Evolutionary conservation across 2,329 filamentous ascomycete species (phyloP).

Genomic region (Periconia macrospinosa): DNA sequence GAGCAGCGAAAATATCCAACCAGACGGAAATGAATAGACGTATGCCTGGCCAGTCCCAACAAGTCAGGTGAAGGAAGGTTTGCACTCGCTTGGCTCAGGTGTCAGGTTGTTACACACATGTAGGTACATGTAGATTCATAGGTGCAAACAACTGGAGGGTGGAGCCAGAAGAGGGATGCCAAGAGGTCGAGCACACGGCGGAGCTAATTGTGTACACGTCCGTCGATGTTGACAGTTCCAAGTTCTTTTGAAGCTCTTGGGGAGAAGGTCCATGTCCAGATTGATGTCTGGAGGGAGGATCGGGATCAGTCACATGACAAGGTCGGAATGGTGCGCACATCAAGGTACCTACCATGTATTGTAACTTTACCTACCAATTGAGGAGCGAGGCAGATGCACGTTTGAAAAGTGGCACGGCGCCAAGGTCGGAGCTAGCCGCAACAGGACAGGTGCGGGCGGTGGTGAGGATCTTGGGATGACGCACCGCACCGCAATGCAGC

Average conservation of each 20-base stretch:
- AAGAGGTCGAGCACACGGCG: too few relatives aligned
- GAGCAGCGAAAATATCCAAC: neutral
- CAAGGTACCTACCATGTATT: too few relatives aligned
- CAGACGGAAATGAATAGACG: neutral
- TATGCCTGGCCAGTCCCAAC: neutral
- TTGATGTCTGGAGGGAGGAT: too few relatives aligned
- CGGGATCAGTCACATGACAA: too few relatives aligned
- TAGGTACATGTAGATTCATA: too few relatives aligned
- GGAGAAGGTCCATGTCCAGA: too few relatives aligned
- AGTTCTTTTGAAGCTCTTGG: too few relatives aligned
- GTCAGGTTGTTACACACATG: neutral
- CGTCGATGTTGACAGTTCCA: too few relatives aligned
- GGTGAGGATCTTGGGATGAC: neutral
- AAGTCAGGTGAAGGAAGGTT: neutral
- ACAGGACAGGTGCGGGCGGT: neutral
- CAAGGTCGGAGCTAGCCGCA: neutral
- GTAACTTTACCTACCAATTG: neutral
- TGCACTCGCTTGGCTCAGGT: neutral
- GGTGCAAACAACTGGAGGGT: too few relatives aligned
- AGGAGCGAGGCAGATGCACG: neutral
- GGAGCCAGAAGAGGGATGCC: too few relatives aligned
- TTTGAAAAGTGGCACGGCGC: neutral
- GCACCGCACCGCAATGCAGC: neutral
- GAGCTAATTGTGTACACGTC: too few relatives aligned
- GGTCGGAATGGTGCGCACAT: too few relatives aligned